Conservation (phyloP, 192 early-diverging fungal genomes). For the Irineochytrium annulatum region DNA sequence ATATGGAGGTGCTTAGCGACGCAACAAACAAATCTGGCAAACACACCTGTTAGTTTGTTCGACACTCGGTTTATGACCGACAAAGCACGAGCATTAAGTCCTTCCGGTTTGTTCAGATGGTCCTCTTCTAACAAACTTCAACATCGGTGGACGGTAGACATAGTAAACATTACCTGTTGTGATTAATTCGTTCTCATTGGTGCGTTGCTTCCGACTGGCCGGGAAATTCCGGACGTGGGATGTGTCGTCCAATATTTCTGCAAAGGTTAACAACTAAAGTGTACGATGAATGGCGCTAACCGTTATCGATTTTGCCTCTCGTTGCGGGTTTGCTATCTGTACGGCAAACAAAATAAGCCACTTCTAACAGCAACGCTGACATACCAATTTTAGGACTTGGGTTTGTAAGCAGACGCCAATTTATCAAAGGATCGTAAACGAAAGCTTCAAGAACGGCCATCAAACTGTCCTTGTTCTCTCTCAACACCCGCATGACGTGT, state of each 20-base stretch:
- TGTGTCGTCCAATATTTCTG: conserved; percentile 34
- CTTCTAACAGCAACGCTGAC: background rate
- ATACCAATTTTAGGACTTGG: conserved; percentile 41
- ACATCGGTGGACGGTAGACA: background rate
- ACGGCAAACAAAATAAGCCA: background rate
- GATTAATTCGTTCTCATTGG: conserved; percentile 50
- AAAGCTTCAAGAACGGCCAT: conserved; percentile 99
- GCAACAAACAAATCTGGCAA: conserved; percentile 1
- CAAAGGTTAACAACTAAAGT: background rate
- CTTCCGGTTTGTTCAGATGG: conserved; percentile 51
- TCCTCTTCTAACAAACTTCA: conserved; percentile 34
- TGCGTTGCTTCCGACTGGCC: conserved; percentile 45
- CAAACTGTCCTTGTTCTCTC: conserved; percentile 91
- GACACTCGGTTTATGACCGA: conserved; percentile 83
- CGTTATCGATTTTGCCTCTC: conserved; percentile 25
- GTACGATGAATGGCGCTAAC: conserved; percentile 10
- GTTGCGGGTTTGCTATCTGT: conserved; percentile 9
- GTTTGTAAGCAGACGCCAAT: conserved; percentile 72
- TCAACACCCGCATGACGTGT: conserved; percentile 90
- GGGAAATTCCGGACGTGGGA: conserved; percentile 28
- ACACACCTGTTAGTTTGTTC: conserved; percentile 81
- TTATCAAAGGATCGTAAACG: conserved; percentile 94
- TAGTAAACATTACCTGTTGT: background rate
- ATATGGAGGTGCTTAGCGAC: background rate
- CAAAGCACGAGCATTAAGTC: conserved; percentile 72